phyloP scores from a whole-genome alignment of 768 basidiomycete genomes.

The Podaxis sp. region DNA sequence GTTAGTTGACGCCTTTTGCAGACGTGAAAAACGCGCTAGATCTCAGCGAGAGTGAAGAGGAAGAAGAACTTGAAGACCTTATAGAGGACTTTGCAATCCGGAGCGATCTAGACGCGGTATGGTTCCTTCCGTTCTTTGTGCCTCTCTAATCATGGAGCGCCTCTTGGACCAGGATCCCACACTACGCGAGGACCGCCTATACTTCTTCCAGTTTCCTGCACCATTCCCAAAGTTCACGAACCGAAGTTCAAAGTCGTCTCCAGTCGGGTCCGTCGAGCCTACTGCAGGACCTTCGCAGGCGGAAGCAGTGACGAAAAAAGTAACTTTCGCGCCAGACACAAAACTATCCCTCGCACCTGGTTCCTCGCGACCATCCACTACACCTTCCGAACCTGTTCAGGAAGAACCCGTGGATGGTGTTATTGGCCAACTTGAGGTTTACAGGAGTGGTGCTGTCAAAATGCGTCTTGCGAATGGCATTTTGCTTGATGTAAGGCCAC shows the following conservation, averaged over 20 bases:
- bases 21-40: constrained; percentile 59
- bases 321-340: constrained; percentile 61
- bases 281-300: background rate
- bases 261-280: constrained; percentile 22
- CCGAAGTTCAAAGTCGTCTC: constrained; percentile 15
- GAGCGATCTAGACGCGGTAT: constrained; percentile 35
- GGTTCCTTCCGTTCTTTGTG: constrained; percentile 11
- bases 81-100: constrained; percentile 61
- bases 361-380: constrained; percentile 23
- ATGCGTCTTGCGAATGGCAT: constrained; percentile 81
- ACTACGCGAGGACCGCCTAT: constrained; percentile 62
- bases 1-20: constrained; percentile 14
- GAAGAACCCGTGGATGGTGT: constrained; percentile 59
- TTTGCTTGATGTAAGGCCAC: constrained; percentile 66
- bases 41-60: constrained; percentile 73
- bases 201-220: constrained; percentile 86
- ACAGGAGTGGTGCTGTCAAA: constrained; percentile 81
- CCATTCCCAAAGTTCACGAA: constrained; percentile 71
- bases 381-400: constrained; percentile 23
- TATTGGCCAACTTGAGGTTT: constrained; percentile 82
- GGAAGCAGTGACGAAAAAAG: constrained; percentile 36
- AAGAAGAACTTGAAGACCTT: constrained; percentile 75
- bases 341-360: constrained; percentile 33
- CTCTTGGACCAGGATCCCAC: constrained; percentile 36
- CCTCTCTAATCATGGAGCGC: background rate